A percentile compares a stretch with the other conserved stretches of the same genome.
Evolutionary conservation across 2,329 filamentous ascomycete genomes (phyloP).

Genomic region (Balansia obtecta): DNA sequence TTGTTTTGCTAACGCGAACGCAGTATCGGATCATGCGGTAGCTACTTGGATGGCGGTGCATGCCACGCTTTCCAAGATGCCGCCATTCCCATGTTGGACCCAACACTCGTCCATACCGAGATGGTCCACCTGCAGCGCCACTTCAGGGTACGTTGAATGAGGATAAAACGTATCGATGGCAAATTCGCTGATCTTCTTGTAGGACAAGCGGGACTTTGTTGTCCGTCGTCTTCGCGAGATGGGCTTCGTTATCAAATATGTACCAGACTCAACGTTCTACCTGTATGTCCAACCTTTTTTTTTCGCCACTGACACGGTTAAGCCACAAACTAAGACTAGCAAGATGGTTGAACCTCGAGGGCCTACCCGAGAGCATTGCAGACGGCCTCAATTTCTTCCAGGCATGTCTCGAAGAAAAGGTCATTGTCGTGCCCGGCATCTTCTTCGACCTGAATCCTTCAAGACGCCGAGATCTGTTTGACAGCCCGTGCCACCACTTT

Average conservation of each 20-base stretch:
- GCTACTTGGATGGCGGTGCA: slow-evolving; percentile 87
- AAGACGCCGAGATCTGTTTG: slow-evolving; percentile 80
- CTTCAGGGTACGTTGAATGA: slow-evolving; percentile 46
- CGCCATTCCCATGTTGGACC: slow-evolving; percentile 86
- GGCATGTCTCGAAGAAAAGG: slow-evolving; percentile 83
- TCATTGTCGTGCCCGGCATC: slow-evolving; percentile 92
- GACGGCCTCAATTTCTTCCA: slow-evolving; percentile 97
- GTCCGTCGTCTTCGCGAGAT: slow-evolving; percentile 68
- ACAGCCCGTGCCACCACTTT: slow-evolving; percentile 88
- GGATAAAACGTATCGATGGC: neutral
- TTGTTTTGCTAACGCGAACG: slow-evolving; percentile 2
- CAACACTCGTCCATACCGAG: slow-evolving; percentile 63
- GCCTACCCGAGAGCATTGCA: slow-evolving; percentile 66
- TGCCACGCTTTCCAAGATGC: slow-evolving; percentile 95
- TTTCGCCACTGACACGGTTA: neutral
- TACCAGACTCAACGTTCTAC: slow-evolving; percentile 91
- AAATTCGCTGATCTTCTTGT: slow-evolving; percentile 10
- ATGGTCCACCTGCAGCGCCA: slow-evolving; percentile 84
- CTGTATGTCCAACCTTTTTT: slow-evolving; percentile 46
- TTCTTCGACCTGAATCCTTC: slow-evolving; percentile 96
- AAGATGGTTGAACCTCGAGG: slow-evolving; percentile 48
- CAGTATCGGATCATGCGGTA: slow-evolving; percentile 76
- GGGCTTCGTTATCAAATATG: slow-evolving; percentile 73
- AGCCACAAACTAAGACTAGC: neutral
- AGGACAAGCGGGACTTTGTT: slow-evolving; percentile 86